Evolutionary conservation across 2,329 filamentous ascomycete genomes (phyloP).

Genomic region (Trichoderma arundinaceum): DNA sequence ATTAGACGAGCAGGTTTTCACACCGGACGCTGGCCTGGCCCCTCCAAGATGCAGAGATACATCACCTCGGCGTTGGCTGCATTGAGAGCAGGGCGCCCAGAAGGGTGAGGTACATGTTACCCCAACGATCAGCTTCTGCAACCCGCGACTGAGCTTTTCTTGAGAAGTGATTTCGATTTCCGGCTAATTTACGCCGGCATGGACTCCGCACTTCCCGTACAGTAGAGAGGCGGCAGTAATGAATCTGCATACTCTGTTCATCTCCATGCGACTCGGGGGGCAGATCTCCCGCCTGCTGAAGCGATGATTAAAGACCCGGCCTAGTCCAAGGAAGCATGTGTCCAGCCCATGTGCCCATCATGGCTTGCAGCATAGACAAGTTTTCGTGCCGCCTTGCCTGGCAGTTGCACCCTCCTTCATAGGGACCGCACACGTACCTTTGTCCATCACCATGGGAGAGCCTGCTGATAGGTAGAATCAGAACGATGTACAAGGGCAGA

Average conservation of each 20-base stretch:
- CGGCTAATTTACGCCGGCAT: conserved; percentile 25
- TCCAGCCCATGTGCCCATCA: conserved; percentile 18
- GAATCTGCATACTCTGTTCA: conserved; percentile 21
- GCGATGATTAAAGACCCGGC: conserved; percentile 28
- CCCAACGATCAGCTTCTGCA: conserved; percentile 28
- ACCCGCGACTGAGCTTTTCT: neutral
- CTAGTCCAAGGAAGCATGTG: conserved; percentile 24
- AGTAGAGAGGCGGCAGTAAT: conserved; percentile 17
- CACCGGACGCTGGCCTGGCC: neutral
- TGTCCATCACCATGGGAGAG: neutral
- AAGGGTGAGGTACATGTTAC: neutral
- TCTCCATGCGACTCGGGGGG: conserved; percentile 22
- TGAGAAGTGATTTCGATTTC: conserved; percentile 21
- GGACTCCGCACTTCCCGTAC: conserved; percentile 17
- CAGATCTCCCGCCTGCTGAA: conserved; percentile 29
- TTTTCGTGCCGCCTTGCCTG: neutral
- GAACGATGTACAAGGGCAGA: conserved; percentile 10
- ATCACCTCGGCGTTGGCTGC: neutral
- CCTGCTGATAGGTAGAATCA: conserved; percentile 19
- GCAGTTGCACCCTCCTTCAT: neutral
- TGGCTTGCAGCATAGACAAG: conserved; percentile 13
- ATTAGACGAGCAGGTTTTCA: conserved; percentile 19
- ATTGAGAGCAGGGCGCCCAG: conserved; percentile 6
- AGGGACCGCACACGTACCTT: conserved; percentile 4
- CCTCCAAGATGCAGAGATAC: conserved; percentile 14